Evolutionary conservation across 768 basidiomycete genomes (phyloP).

Genomic region (Mycena sanguinolenta): DNA sequence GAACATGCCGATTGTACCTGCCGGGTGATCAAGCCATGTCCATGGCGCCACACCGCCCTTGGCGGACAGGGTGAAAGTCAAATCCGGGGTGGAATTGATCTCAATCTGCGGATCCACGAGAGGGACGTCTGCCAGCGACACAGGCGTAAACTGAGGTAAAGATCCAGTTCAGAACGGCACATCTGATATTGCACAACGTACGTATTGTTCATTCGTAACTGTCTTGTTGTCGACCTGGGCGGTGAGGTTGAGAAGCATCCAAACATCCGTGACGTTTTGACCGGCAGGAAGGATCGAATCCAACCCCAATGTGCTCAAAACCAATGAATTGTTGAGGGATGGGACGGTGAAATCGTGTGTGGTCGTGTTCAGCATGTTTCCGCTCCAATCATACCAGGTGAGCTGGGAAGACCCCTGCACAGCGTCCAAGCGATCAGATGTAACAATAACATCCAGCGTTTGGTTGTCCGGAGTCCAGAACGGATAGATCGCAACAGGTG

Average conservation of each 20-base stretch:
- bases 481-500: constrained; percentile 64
- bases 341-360: constrained; percentile 58
- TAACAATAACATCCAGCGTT: constrained; percentile 62
- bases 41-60: constrained; percentile 67
- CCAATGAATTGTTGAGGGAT: constrained; percentile 62
- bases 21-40: constrained; percentile 73
- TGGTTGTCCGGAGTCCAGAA: constrained; percentile 67
- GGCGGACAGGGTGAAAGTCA: constrained; percentile 67
- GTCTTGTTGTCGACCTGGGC: constrained; percentile 55
- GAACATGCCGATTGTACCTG: constrained; percentile 67
- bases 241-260: constrained; percentile 65
- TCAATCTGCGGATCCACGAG: constrained; percentile 65
- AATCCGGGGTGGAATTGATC: constrained; percentile 46
- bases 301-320: constrained; percentile 57
- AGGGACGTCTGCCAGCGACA: constrained; percentile 58
- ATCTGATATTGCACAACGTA: constrained; percentile 42
- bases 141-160: constrained; percentile 62
- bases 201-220: constrained; percentile 66
- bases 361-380: constrained; percentile 53
- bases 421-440: constrained; percentile 64
- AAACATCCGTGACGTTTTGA: constrained; percentile 57
- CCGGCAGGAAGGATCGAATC: constrained; percentile 60
- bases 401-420: constrained; percentile 62
- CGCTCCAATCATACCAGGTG: constrained; percentile 72
- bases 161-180: background rate